Percentiles rank a stretch among this genome's conserved stretches.
Evolutionary conservation across 2,329 filamentous ascomycete species (phyloP).

Genomic region (Laburnicola sp.): DNA sequence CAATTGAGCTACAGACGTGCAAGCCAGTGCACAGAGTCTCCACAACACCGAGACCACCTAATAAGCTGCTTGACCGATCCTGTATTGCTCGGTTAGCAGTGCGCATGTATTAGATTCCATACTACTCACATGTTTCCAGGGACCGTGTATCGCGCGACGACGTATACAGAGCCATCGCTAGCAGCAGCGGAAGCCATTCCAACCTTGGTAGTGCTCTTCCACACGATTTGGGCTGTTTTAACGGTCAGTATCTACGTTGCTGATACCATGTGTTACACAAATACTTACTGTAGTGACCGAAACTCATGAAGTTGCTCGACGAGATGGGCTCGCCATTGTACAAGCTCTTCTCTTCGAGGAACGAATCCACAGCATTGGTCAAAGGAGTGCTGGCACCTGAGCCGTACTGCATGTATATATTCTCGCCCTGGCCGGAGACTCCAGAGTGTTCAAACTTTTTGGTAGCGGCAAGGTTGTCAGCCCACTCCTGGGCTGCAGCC

Average conservation of each 20-base stretch:
- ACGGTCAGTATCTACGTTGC: neutral
- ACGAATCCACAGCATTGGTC: slow-evolving; percentile 4
- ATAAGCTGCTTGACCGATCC: slow-evolving; percentile 3
- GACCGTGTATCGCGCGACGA: slow-evolving; percentile 4
- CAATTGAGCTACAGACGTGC: too few relatives aligned
- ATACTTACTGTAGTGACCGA: slow-evolving; percentile 8
- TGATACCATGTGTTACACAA: neutral
- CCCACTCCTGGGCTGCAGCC: neutral
- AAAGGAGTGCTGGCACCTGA: neutral
- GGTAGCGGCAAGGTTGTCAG: slow-evolving; percentile 1
- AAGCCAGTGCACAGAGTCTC: too few relatives aligned
- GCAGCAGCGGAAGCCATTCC: slow-evolving; percentile 3
- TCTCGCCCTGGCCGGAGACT: slow-evolving; percentile 7
- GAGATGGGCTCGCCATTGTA: slow-evolving; percentile 4
- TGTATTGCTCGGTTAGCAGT: too few relatives aligned
- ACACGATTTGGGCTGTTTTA: slow-evolving; percentile 3
- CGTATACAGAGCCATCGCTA: neutral
- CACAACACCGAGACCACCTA: too few relatives aligned
- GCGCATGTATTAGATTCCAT: neutral
- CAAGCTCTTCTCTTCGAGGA: slow-evolving; percentile 4
- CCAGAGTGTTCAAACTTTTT: slow-evolving; percentile 7
- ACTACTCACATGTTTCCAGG: slow-evolving; percentile 4
- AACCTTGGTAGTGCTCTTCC: slow-evolving; percentile 8
- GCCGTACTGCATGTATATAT: slow-evolving; percentile 4
- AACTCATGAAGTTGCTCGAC: slow-evolving; percentile 5